Base-by-base conservation (phyloP, 139 green algal genomes). In the Auxenochlorella pyrenoidosa region DNA sequence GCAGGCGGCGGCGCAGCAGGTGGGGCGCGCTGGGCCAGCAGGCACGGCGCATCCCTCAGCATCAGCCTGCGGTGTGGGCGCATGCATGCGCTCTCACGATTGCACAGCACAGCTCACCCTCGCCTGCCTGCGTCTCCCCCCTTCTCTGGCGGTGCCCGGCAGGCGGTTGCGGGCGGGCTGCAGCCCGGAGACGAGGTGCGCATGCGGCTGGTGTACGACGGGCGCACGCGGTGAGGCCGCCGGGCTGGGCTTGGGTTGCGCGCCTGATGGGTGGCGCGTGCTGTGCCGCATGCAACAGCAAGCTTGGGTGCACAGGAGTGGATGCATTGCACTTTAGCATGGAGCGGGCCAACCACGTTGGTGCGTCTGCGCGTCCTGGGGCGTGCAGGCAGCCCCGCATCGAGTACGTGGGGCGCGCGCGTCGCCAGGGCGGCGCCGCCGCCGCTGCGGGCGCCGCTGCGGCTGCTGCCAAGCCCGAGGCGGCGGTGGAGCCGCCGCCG, bases 401-500 rank as follows among this genome's bases (percentile, higher is more conserved):
- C 8, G 66, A 86, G 34, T 86, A 86, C 66, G 2, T 86, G 0
- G 77, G 77, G 13, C n/a, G 40, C 15, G 3, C n/a, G 0, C 30
- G 32, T 21, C 59, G 72, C 10, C n/a, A 19, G 19, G 84, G 44
- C 40, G 30, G 59, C 1, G 44, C 30, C 22, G 66, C 51, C 22
- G 85, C 40, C 65, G 63, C 44, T 3, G 73, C 63, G 5, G 70
- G 63, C 21, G 73, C 32, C 12, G 73, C 77, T 18, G 44, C 63
- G 0, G 40, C 40, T 1, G 38, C 79, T 3, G 51, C 79, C 24
- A 75, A 63, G 60, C 36, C 18, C 21, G 80, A 85, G 41, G 80
- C 72, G 19, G 72, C n/a, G 58, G 47, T 44, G 34, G 89, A 96
- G 79, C 88, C 86, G 0, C 84, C 89, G 32, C 78, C 93, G 6